These are phyloP conservation scores for Irpex sp. DNA, from an alignment of 1,284 basidiomycete genomes.

Conservation along the genomic window DNA sequence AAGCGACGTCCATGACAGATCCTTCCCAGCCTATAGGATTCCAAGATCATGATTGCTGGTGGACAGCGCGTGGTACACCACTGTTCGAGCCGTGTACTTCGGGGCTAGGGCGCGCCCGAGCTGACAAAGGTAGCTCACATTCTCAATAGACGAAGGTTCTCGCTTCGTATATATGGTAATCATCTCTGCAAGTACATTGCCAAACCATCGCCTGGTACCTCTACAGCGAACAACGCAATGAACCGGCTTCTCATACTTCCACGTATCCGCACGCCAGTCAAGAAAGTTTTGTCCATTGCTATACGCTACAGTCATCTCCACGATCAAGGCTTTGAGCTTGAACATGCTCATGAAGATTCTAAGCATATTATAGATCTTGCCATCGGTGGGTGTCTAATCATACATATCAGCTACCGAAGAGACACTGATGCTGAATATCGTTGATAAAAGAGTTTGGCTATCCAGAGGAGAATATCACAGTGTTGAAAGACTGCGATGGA, in stretches of 20 bases:
- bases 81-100: neutral
- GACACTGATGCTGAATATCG: neutral
- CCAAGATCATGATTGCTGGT: neutral
- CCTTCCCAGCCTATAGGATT: neutral
- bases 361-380: neutral
- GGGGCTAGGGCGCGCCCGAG: neutral
- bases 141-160: neutral
- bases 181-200: too few relatives aligned
- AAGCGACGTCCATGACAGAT: neutral
- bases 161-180: too few relatives aligned
- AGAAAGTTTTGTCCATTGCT: neutral
- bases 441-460: conserved; percentile 12
- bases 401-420: neutral
- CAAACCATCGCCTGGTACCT: too few relatives aligned
- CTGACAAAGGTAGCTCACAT: neutral
- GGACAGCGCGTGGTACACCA: too few relatives aligned
- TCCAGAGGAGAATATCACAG: conserved; percentile 15
- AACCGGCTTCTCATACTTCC: too few relatives aligned
- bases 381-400: neutral
- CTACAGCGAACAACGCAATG: too few relatives aligned
- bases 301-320: neutral
- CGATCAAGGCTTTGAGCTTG: neutral
- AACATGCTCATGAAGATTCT: neutral
- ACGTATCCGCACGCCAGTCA: neutral
- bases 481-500: conserved; percentile 18